Evolutionary conservation across 495 filamentous ascomycete species (phyloP), one percentile per base, ranked within the genome.

Genomic region (Glonium stellatum): DNA sequence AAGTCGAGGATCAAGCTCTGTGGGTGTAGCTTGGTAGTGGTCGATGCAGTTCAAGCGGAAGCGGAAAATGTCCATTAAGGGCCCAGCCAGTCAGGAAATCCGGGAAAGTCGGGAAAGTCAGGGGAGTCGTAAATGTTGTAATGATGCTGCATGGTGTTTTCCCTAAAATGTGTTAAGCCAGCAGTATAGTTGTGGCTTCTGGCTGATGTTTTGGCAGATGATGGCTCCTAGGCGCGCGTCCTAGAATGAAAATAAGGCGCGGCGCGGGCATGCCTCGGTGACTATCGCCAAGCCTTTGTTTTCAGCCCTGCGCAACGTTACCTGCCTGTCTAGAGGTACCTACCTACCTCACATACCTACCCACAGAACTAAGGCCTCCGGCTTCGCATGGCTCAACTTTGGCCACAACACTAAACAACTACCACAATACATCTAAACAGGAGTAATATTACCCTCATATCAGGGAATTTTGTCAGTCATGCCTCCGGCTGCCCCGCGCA

Each of bases 11-110:
- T 97, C 95, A 70, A 96, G 87, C 61, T 80, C 76, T 11, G 89
- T 87, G 37, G 90, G 86, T 23, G 74, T 76, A 39, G 83, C 78
- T 71, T 95, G 90, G 71, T 97, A 98, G 71, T 91, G 83, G 73
- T 97, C 93, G 73, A 97, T 85, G 77, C 90, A 95, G 71, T 97
- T 95, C 63, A 98, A 80, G 58, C 92, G 88, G 65, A 98, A 84
- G 60, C 87, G 85, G 72, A 97, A 78, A 41, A 64, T 64, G 11
- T 76, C 73, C 70, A 74, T 73, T 57, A 71, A 73, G 55, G 31
- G 44, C 57, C 42, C 44, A 19, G 22, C 27, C 39, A 42, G 36
- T 52, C 34, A n/a, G n/a, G n/a, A n/a, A n/a, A n/a, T n/a, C n/a
- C n/a, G n/a, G n/a, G n/a, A n/a, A n/a, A n/a, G n/a, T n/a, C 12